Base-by-base conservation (phyloP, 2,329 filamentous ascomycete genomes). In the Penicillium verrucosum region DNA sequence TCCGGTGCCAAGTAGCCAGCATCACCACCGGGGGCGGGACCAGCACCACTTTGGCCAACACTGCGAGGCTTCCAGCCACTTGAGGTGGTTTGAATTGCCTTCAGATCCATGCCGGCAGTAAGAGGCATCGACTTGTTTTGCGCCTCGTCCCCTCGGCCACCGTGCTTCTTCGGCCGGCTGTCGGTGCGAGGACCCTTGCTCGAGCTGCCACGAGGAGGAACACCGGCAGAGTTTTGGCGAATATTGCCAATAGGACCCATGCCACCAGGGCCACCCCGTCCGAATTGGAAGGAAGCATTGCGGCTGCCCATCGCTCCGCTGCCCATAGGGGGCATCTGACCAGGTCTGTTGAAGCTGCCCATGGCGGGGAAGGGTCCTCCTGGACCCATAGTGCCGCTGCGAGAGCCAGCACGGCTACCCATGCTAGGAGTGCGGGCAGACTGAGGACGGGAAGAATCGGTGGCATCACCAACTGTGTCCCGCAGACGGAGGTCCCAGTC, bases 401-500 rank as follows among this genome's bases (percentile, higher is more conserved):
- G 75, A 55, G 83, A 85, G 37, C 74, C 64, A 64, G 77, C 78
- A 50, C 84, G 77, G 58, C 73, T 70, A 55, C 78, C 77, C 71
- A 80, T 78, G 58, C 77, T 75, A 38, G 81, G 77, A 18, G 80
- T 77, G 44, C 76, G 73, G 36, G 75, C 73, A 74, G 74, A 86
- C 76, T 71, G 86, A 77, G 73, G 83, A 74, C 75, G 88, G 80
- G 77, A 90, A 77, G 85, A 85, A 56, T 60, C 42, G 11, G 84
- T 80, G 56, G 81, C 80, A 63, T 96, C 92, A 56, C 93, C 93
- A 64, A 99, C 75, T 80, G 88, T 82, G 77, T 89, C 87, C 83
- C 93, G 82, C 60, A 99, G 87, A 70, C 94, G 92, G 63, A 88
- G 82, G 70, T 95, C 89, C 85, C 96, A 99, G 70, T 97, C 93